Percentiles rank a stretch among this genome's conserved stretches.
Evolutionary conservation across 495 filamentous ascomycete genomes (phyloP).

Genomic region (Penicilliopsis zonata): DNA sequence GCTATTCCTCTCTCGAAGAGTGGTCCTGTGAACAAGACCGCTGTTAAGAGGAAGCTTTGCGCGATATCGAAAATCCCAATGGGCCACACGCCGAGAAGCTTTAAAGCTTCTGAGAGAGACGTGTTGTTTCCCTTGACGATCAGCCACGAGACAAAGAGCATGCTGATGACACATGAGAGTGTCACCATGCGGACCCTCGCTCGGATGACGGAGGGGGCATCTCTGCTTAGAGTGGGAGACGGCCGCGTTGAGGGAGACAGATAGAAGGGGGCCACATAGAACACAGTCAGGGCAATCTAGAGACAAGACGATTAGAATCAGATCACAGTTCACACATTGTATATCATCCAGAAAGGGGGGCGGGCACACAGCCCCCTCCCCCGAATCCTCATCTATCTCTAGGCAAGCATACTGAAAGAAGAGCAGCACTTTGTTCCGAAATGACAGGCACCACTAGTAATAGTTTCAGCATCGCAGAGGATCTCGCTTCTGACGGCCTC

Average conservation of each 20-base stretch:
- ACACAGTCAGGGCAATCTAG: conserved; percentile 61
- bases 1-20: conserved; percentile 64
- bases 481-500: neutral
- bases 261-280: conserved; percentile 92
- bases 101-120: conserved; percentile 40
- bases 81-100: conserved; percentile 66
- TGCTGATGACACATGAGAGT: conserved; percentile 51
- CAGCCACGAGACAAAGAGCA: conserved; percentile 48
- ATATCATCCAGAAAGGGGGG: no score
- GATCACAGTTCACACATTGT: neutral
- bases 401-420: conserved; percentile 37
- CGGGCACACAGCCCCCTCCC: no score
- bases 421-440: conserved; percentile 31
- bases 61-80: conserved; percentile 47
- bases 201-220: conserved; percentile 82
- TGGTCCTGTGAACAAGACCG: conserved; percentile 73
- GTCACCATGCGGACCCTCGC: conserved; percentile 72
- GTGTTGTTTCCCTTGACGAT: conserved; percentile 33
- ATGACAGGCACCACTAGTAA: conserved; percentile 34
- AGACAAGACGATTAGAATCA: neutral
- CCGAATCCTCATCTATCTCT: no score
- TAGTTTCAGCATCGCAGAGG: conserved; percentile 2
- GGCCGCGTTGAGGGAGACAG: conserved; percentile 67
- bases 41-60: conserved; percentile 50
- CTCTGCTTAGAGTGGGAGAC: conserved; percentile 68